Evolutionary conservation across 2,329 filamentous ascomycete species (phyloP), one percentile per base, ranked within the genome.

Genomic region (Ophiosphaerella herpotricha): DNA sequence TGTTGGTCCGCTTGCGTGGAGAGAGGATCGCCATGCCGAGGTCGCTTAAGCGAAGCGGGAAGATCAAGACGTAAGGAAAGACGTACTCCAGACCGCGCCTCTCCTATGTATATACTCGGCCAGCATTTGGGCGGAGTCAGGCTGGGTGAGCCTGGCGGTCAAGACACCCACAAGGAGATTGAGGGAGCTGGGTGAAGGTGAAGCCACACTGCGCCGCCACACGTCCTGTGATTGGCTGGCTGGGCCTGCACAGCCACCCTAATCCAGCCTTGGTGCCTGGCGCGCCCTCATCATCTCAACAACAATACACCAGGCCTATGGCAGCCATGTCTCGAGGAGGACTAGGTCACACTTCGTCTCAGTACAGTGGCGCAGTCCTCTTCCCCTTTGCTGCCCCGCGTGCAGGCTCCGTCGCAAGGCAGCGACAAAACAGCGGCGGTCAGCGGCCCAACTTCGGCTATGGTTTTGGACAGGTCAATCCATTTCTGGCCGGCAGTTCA

Each of bases 21-120:
- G 58, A 50, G 51, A 21, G 18, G 18, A 64, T 63, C 52, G 67
- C 64, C 70, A 73, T 73, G 23, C 60, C 60, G 46, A 48, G 39
- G 14, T 38, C 38, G 38, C 32, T 47, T 61, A 57, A 60, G 62
- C 50, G 48, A 53, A 35, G 49, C 41, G 13, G 36, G 48, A 47
- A 48, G 40, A 39, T 43, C 55, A 52, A 44, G 48, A 60, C 53
- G 59, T 62, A 64, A 66, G 54, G 41, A 54, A 48, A 58, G 55
- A 58, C 62, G 63, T 61, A 52, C 50, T 35, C 40, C n/a, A 41
- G 43, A 32, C 29, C 38, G 48, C 43, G 52, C 56, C 54, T 39
- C 47, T 39, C 50, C 34, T 48, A 55, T 52, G 60, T 69, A 67
- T 67, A 63, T 59, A 64, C 39, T 44, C 49, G 42, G 16, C 11